These are phyloP conservation scores for Fagopyrum tataricum DNA, from an alignment of 148 eudicot genomes.

Conservation along the genomic window DNA sequence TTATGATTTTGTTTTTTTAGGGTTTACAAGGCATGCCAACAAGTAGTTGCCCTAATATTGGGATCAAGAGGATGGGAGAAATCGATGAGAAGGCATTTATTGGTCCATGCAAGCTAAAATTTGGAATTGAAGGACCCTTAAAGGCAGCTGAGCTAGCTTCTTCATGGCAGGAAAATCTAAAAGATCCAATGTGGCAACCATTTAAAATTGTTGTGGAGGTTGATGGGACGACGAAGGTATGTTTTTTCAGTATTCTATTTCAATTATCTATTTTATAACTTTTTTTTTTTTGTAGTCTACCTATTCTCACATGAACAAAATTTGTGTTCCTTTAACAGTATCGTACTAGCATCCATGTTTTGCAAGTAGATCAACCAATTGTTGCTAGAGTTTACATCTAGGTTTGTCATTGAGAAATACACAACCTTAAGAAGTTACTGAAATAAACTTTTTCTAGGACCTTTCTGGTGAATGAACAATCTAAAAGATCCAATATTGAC, in stretches of 20 bases:
- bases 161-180: slow-evolving; percentile 77
- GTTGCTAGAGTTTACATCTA: neutral
- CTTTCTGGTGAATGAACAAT: too few species aligned
- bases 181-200: slow-evolving; percentile 71
- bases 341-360: neutral
- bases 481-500: too few species aligned
- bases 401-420: neutral
- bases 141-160: slow-evolving; percentile 72
- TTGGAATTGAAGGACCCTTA: slow-evolving; percentile 29
- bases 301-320: too few species aligned
- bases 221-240: slow-evolving; percentile 48
- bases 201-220: slow-evolving; percentile 29
- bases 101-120: slow-evolving; percentile 47
- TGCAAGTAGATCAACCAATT: neutral
- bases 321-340: too few species aligned
- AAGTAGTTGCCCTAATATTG: slow-evolving; percentile 38
- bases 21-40: slow-evolving; percentile 40
- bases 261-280: neutral
- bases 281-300: too few species aligned
- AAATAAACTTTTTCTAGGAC: neutral
- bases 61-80: slow-evolving; percentile 88
- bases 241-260: neutral
- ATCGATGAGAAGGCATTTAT: slow-evolving; percentile 62
- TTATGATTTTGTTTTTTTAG: slow-evolving; percentile 26
- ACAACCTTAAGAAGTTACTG: neutral